A percentile compares a stretch with the other conserved stretches of the same genome.
phyloP scores from a whole-genome alignment of 164 flowering plant genomes.

The Houttuynia cordata region DNA sequence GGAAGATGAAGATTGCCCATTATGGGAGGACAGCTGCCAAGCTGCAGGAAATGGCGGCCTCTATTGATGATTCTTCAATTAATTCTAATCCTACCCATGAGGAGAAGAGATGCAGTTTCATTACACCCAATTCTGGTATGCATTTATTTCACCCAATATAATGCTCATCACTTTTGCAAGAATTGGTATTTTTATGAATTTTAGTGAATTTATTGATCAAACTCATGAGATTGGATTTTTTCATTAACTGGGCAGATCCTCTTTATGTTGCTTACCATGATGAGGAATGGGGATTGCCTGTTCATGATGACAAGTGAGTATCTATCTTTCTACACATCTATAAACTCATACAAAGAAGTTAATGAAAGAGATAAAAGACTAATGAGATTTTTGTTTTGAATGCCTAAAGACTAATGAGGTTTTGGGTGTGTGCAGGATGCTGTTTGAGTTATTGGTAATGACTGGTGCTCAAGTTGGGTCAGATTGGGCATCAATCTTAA shows the following conservation, averaged over 20 bases:
- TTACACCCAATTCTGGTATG: slow-evolving; percentile 78
- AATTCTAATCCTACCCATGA: slow-evolving; percentile 11
- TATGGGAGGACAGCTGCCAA: slow-evolving; percentile 72
- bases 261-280: slow-evolving; percentile 84
- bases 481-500: slow-evolving; percentile 85
- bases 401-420: neutral
- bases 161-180: neutral
- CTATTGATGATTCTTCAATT: slow-evolving; percentile 16
- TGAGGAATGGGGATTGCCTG: slow-evolving; percentile 95
- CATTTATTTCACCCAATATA: neutral
- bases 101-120: slow-evolving; percentile 68
- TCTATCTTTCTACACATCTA: slow-evolving; percentile 7
- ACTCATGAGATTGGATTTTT: neutral
- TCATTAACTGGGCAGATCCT: slow-evolving; percentile 38
- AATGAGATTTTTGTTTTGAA: neutral
- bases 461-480: slow-evolving; percentile 84
- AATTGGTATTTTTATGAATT: too few species aligned
- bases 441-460: slow-evolving; percentile 72
- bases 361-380: neutral
- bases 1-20: slow-evolving; percentile 77
- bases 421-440: slow-evolving; percentile 28
- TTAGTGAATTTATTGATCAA: neutral
- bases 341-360: neutral
- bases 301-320: slow-evolving; percentile 72
- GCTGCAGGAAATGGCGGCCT: slow-evolving; percentile 25